Base-by-base conservation (phyloP, 805 yeast species). In the Candida manassasensis region DNA sequence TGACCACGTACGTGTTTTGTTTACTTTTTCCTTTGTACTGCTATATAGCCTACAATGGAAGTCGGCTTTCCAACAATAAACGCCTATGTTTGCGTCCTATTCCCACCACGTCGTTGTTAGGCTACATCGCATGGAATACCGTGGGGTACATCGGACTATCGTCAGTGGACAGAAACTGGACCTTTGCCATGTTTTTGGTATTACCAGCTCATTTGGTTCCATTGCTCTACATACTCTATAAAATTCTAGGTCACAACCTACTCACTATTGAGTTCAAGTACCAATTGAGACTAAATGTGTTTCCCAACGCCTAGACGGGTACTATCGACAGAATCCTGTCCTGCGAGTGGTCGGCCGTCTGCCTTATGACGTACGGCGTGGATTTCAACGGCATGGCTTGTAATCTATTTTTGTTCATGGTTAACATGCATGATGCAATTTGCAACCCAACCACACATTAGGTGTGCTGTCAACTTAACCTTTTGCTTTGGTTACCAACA, bases 11-110 rank as follows among this genome's bases (percentile, higher is more conserved):
- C 16, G 11, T 30, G 18, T 21, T 30, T 15, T 30, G 33, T 12
- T 30, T 30, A 18, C n/a, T 12, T 9, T 30, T 30, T 21, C 33
- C 33, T n/a, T 12, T 30, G 16, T 30, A 21, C 19, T 30, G 19
- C 25, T 12, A 30, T 9, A 4, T 8, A 19, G n/a, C 8, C 8
- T 30, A 13, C 22, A 24, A 24, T n/a, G 13, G 27, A 6, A 24
- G 6, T 24, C 27, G 9, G 6, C 27, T n/a, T 19, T 7, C 22
- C 7, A 19, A 19, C 22, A 7, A 19, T 7, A 10, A 19, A n/a
- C 8, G 12, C 14, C 12, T n/a, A 11, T 6, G 9, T 24, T 24
- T 24, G 27, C 27, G 12, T 11, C 27, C 27, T 6, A 7, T 24
- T 24, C 6, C 27, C 27, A 24, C 6, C 27, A n/a, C 9, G 12